Percentiles rank a stretch among this genome's conserved stretches.
Conservation (phyloP, 1,284 basidiomycete genomes). For the Pseudozyma tsukubaensis region DNA sequence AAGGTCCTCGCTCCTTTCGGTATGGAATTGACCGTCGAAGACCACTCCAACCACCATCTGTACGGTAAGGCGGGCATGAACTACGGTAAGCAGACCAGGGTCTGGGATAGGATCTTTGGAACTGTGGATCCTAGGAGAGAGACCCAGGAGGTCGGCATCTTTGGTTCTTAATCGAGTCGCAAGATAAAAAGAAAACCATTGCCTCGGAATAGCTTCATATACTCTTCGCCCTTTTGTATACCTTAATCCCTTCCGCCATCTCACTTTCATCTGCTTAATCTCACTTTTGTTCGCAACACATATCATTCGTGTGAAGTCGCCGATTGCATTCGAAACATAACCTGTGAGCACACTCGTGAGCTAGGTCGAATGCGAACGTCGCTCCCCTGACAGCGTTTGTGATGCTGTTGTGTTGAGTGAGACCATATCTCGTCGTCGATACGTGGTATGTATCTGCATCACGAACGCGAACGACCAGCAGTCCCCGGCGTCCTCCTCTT, state of each 20-base stretch:
- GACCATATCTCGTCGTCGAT: not conserved
- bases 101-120: slow-evolving; percentile 67
- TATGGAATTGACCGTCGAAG: slow-evolving; percentile 65
- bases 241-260: not conserved
- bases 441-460: not conserved
- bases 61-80: slow-evolving; percentile 60
- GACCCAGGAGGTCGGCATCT: slow-evolving; percentile 40
- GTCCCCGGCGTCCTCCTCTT: slow-evolving; percentile 37
- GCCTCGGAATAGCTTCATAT: not conserved
- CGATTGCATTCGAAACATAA: too few species aligned
- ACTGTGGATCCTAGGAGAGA: slow-evolving; percentile 63
- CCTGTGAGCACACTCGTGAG: not conserved
- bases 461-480: slow-evolving; percentile 15
- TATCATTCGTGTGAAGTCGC: not conserved
- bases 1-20: slow-evolving; percentile 51
- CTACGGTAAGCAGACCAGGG: slow-evolving; percentile 67
- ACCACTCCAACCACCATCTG: slow-evolving; percentile 68
- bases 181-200: not conserved
- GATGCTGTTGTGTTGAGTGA: not conserved
- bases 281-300: not conserved
- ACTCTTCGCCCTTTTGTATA: not conserved
- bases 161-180: slow-evolving; percentile 9
- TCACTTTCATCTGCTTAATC: not conserved
- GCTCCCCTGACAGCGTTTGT: not conserved
- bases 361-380: not conserved